Evolutionary conservation across 371 early-diverging fungal genomes (phyloP).

Genomic region (Mortierella sp.): DNA sequence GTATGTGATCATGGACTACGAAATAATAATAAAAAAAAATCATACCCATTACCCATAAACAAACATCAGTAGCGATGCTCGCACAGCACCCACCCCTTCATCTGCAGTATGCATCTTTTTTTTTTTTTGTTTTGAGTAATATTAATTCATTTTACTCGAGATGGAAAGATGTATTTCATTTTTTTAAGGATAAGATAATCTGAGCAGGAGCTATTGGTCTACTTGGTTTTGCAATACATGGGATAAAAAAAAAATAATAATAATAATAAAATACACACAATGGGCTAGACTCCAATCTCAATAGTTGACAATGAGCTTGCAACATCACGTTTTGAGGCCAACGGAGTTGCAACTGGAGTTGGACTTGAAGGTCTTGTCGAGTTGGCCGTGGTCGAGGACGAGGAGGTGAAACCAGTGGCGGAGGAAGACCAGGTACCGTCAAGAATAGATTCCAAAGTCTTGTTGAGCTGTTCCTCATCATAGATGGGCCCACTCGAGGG

Average conservation of each 20-base stretch:
- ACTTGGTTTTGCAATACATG: not conserved
- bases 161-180: not conserved
- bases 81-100: not conserved
- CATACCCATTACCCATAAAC: not conserved
- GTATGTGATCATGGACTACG: not conserved
- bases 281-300: slow-evolving; percentile 3
- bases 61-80: not conserved
- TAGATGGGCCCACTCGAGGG: slow-evolving; percentile 46
- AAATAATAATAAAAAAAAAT: not conserved
- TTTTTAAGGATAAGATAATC: not conserved
- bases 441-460: slow-evolving; percentile 31
- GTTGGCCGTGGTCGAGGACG: slow-evolving; percentile 33
- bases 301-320: not conserved
- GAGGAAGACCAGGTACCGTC: slow-evolving; percentile 41
- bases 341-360: slow-evolving; percentile 8
- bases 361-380: slow-evolving; percentile 35
- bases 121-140: not conserved
- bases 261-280: not conserved
- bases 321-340: not conserved
- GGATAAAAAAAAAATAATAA: not conserved
- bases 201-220: not conserved
- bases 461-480: slow-evolving; percentile 36
- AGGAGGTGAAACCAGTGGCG: slow-evolving; percentile 1
- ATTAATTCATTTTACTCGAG: not conserved
- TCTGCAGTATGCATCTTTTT: not conserved